phyloP scores from a whole-genome alignment of 345 rosid genomes.

The Eucalyptus cladocalyx region DNA sequence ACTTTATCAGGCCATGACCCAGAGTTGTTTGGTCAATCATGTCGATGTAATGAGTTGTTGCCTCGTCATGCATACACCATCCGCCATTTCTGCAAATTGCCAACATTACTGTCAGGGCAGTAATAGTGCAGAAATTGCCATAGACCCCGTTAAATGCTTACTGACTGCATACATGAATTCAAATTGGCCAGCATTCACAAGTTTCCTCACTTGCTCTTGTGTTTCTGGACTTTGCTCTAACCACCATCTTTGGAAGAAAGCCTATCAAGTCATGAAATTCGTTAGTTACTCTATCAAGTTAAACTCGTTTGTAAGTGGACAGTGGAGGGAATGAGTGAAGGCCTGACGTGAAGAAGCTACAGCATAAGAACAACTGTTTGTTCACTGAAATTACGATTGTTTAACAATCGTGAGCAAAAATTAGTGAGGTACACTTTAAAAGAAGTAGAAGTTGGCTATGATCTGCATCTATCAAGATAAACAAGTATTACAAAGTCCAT shows the following conservation, averaged over 20 bases:
- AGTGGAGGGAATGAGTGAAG: neutral
- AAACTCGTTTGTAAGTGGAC: neutral
- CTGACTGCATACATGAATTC: constrained; percentile 62
- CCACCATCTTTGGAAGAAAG: constrained; percentile 91
- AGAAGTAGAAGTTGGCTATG: neutral
- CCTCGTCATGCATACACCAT: constrained; percentile 97
- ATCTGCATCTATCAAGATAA: neutral
- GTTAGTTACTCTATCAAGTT: neutral
- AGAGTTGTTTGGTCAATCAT: constrained; percentile 91
- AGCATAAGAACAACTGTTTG: neutral
- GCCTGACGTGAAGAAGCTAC: neutral
- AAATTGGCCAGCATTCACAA: constrained; percentile 50
- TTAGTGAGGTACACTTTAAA: neutral
- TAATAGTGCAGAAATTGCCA: neutral
- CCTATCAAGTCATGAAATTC: constrained; percentile 15
- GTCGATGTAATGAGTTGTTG: constrained; percentile 66
- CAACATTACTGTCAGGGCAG: neutral
- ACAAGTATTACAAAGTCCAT: neutral
- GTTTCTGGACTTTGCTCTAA: constrained; percentile 37
- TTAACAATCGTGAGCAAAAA: neutral
- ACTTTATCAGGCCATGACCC: constrained; percentile 60
- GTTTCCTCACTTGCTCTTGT: constrained; percentile 52
- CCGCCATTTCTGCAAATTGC: constrained; percentile 69
- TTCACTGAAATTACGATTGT: neutral
- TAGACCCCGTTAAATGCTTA: neutral